Evolutionary conservation across 2,329 filamentous ascomycete genomes (phyloP).

Genomic region (Penicillium brasilianum): DNA sequence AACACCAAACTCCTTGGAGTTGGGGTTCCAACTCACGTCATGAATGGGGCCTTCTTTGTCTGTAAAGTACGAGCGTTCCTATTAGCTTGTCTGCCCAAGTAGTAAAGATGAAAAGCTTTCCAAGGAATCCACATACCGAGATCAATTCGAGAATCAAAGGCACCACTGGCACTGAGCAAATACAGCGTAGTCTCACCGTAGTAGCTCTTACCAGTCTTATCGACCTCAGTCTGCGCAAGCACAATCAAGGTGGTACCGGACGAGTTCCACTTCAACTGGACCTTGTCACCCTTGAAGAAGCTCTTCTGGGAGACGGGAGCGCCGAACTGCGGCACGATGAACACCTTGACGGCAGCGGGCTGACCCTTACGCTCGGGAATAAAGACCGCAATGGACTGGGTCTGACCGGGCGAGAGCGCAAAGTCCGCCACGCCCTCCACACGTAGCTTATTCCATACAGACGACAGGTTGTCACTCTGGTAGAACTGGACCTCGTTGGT

Average conservation of each 20-base stretch:
- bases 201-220: constrained; percentile 98
- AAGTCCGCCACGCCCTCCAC: constrained; percentile 91
- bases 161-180: constrained; percentile 86
- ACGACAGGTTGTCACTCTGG: constrained; percentile 80
- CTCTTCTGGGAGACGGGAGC: constrained; percentile 92
- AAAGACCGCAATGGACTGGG: constrained; percentile 91
- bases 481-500: constrained; percentile 99
- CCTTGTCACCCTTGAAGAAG: constrained; percentile 99
- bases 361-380: constrained; percentile 95
- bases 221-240: constrained; percentile 94
- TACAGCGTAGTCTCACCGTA: constrained; percentile 98
- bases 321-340: constrained; percentile 85
- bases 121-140: constrained; percentile 57
- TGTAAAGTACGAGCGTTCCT: constrained; percentile 31
- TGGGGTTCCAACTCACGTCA: constrained; percentile 97
- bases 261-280: constrained; percentile 97
- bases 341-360: constrained; percentile 92
- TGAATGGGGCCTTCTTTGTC: constrained; percentile 99
- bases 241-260: constrained; percentile 90
- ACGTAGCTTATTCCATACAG: constrained; percentile 92
- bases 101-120: too few relatives aligned
- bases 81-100: not conserved
- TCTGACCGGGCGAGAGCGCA: constrained; percentile 85
- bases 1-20: constrained; percentile 96
- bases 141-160: constrained; percentile 88